Conservation (phyloP, 2,329 filamentous ascomycete genomes). For the Corinectria fuckeliana region DNA sequence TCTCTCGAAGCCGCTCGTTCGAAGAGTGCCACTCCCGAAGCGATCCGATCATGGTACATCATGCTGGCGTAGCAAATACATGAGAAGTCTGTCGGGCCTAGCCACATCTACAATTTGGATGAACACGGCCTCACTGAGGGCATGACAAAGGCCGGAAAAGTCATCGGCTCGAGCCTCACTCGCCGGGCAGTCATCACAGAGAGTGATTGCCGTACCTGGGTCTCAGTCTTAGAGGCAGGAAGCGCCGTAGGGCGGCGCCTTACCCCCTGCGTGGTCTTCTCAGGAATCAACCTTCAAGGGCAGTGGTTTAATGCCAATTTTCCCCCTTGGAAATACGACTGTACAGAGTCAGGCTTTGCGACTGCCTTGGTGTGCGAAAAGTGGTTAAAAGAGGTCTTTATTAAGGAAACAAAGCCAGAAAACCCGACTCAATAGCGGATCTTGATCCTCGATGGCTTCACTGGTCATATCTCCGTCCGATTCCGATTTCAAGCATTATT, state of each 20-base stretch:
- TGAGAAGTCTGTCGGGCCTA: too few species aligned
- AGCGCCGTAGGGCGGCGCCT: neutral
- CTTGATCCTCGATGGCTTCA: too few species aligned
- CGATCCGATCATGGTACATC: neutral
- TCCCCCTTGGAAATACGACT: neutral
- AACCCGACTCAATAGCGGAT: too few species aligned
- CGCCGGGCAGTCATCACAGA: neutral
- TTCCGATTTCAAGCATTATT: neutral
- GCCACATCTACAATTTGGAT: too few species aligned
- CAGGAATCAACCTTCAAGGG: neutral
- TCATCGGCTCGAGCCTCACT: neutral
- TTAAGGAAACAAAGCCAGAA: too few species aligned
- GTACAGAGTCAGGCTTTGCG: too few species aligned
- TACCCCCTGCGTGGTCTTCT: neutral
- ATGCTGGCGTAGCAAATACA: neutral
- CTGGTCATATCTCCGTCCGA: neutral
- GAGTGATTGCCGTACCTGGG: neutral
- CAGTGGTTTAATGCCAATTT: neutral
- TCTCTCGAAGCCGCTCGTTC: conserved; percentile 8
- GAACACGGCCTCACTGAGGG: too few species aligned
- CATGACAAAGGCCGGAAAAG: too few species aligned
- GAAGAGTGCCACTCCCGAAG: too few species aligned
- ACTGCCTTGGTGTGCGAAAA: too few species aligned
- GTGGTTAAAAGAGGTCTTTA: too few species aligned
- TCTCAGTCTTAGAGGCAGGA: neutral